phyloP scores from a whole-genome alignment of 148 eudicot genomes.

The Fagopyrum homotropicum region DNA sequence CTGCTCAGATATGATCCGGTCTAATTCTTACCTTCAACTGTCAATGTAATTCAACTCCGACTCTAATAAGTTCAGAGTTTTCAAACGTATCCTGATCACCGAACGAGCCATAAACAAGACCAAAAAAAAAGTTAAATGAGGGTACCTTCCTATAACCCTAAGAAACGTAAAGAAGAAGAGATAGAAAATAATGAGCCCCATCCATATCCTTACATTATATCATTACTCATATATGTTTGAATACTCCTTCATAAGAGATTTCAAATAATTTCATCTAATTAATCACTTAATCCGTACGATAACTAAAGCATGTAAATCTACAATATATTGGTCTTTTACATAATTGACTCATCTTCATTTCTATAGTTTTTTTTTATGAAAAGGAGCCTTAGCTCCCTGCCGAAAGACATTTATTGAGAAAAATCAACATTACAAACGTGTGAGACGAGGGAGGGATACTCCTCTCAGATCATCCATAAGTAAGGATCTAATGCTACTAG shows the following conservation, averaged over 20 bases:
- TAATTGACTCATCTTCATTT: not conserved
- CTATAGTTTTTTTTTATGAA: too few relatives aligned
- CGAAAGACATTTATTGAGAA: too few relatives aligned
- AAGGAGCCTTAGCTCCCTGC: too few relatives aligned
- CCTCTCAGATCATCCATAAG: too few relatives aligned
- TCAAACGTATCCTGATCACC: too few relatives aligned
- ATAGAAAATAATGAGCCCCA: slow-evolving; percentile 6
- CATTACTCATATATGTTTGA: slow-evolving; percentile 1
- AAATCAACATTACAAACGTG: too few relatives aligned
- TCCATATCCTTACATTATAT: not conserved
- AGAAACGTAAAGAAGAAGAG: slow-evolving; percentile 12
- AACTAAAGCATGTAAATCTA: not conserved
- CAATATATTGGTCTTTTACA: slow-evolving; percentile 4
- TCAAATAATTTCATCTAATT: not conserved
- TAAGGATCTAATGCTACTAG: too few relatives aligned
- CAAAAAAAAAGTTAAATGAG: not conserved
- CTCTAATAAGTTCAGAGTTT: too few relatives aligned
- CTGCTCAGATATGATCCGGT: not conserved
- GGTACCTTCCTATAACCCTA: slow-evolving; percentile 4
- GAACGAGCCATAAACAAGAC: not conserved
- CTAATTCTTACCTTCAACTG: too few relatives aligned
- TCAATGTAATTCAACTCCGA: too few relatives aligned
- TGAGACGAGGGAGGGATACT: too few relatives aligned
- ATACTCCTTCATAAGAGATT: not conserved
- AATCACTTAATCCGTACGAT: not conserved